A percentile compares a stretch with the other conserved stretches of the same genome.
These are phyloP conservation scores for Rhodotorula sp. DNA, from an alignment of 1,284 basidiomycete genomes.

Conservation along the genomic window DNA sequence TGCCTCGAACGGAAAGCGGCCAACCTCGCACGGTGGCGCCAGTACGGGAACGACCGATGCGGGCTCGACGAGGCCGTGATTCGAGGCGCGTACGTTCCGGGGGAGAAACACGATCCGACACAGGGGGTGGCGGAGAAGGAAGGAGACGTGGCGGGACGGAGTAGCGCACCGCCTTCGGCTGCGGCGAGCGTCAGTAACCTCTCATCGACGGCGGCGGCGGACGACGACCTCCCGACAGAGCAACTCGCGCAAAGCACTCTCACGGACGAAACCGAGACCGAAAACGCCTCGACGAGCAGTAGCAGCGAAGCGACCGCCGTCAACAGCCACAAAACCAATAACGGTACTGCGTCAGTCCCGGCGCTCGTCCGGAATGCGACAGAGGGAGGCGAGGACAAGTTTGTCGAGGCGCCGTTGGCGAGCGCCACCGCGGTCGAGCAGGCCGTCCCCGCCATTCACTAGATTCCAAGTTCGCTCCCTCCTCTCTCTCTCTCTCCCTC, in stretches of 20 bases:
- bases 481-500: too few relatives aligned
- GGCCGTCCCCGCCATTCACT: conserved; percentile 11
- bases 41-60: conserved; percentile 45
- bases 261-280: conserved; percentile 5
- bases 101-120: not conserved
- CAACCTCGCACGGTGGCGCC: conserved; percentile 47
- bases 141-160: not conserved
- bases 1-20: conserved; percentile 44
- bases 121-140: not conserved
- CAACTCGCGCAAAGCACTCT: conserved; percentile 4
- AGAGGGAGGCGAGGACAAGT: conserved; percentile 18
- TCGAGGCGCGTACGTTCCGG: conserved; percentile 42
- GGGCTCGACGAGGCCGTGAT: conserved; percentile 50
- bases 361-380: not conserved
- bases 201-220: not conserved
- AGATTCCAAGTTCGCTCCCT: too few relatives aligned
- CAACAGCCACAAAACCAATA: not conserved
- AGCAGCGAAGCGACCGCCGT: not conserved
- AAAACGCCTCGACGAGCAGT: too few relatives aligned
- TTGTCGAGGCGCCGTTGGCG: conserved; percentile 33
- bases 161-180: not conserved
- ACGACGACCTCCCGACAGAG: not conserved
- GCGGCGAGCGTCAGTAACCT: not conserved
- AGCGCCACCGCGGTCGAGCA: conserved; percentile 10
- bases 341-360: not conserved